phyloP scores from a whole-genome alignment of 805 yeast species.

The Myxozyma neglecta region DNA sequence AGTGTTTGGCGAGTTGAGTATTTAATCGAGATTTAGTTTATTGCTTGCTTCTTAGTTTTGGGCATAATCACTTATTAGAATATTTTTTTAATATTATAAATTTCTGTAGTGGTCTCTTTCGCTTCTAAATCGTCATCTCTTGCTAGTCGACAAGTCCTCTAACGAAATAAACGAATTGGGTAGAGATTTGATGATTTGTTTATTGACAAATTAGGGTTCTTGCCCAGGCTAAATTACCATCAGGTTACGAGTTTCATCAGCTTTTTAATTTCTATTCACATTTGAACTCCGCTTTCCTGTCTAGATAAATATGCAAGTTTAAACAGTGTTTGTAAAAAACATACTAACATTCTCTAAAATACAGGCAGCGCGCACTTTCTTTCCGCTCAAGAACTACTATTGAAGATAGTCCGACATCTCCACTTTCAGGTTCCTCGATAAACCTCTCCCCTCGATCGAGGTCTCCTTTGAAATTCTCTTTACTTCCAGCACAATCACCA shows the following conservation, averaged over 20 bases:
- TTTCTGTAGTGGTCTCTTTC: no score
- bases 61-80: background rate
- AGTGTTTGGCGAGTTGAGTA: background rate
- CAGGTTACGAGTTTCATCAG: no score
- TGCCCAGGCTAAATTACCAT: no score
- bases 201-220: no score
- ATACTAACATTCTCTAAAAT: background rate
- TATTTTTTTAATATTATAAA: background rate
- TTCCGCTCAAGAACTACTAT: conserved; percentile 14
- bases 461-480: conserved; percentile 15
- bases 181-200: no score
- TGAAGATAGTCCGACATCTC: conserved; percentile 14
- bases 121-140: no score
- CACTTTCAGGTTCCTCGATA: conserved; percentile 2
- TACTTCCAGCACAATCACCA: conserved; percentile 1
- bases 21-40: background rate
- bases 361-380: conserved; percentile 20
- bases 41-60: background rate
- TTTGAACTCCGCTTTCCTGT: background rate
- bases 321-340: background rate
- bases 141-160: no score
- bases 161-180: no score
- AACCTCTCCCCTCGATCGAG: conserved; percentile 5
- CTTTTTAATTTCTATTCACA: background rate
- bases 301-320: background rate